These are phyloP conservation scores for Phycomyces blakesleeanus DNA, from an alignment of 192 early-diverging fungal species.

Conservation along the genomic window DNA sequence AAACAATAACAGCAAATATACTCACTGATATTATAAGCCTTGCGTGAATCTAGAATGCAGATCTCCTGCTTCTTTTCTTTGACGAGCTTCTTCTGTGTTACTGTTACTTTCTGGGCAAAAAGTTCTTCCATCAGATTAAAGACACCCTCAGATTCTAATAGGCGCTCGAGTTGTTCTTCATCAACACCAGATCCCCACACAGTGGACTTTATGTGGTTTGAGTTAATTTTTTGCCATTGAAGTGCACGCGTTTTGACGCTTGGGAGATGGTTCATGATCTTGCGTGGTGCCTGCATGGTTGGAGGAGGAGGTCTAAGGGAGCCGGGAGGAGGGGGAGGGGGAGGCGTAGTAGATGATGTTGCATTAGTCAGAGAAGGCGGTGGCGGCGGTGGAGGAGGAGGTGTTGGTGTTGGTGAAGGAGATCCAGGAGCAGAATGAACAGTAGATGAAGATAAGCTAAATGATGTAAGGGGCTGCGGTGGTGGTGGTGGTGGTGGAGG, in stretches of 20 bases:
- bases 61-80: constrained; percentile 60
- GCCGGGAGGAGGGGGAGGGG: constrained; percentile 21
- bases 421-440: not conserved
- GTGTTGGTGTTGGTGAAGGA: constrained; percentile 1
- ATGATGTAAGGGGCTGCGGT: constrained; percentile 1
- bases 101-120: constrained; percentile 32
- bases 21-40: constrained; percentile 60
- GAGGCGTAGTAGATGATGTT: constrained; percentile 15
- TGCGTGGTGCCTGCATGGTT: constrained; percentile 5
- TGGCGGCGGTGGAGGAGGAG: constrained; percentile 15
- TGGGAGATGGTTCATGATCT: constrained; percentile 20
- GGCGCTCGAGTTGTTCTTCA: constrained; percentile 11
- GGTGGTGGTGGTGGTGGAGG: constrained; percentile 24
- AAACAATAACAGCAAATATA: too few relatives aligned
- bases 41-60: constrained; percentile 68
- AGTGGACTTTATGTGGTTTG: constrained; percentile 21
- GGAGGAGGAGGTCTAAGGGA: constrained; percentile 18
- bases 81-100: constrained; percentile 29
- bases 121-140: constrained; percentile 29
- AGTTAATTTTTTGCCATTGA: constrained; percentile 35
- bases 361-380: constrained; percentile 8
- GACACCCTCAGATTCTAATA: constrained; percentile 28
- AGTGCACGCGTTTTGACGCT: constrained; percentile 27
- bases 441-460: not conserved
- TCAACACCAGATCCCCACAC: constrained; percentile 18